These are phyloP conservation scores for Talaromyces piceae DNA, from an alignment of 2,329 filamentous ascomycete genomes.

Conservation along the genomic window DNA sequence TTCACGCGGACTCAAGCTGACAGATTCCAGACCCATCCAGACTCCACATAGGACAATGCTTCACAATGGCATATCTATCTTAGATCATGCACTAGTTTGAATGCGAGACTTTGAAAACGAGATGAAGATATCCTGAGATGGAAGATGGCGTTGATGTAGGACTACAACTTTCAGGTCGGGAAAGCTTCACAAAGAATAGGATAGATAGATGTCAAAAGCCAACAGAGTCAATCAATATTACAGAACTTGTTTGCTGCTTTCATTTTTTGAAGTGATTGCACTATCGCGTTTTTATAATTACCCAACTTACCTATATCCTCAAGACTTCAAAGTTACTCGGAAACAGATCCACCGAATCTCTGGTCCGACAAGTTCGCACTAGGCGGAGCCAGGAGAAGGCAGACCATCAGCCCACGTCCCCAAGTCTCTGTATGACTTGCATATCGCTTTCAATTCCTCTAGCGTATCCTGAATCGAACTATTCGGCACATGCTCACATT, in stretches of 20 bases:
- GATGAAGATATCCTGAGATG: neutral
- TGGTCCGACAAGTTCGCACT: neutral
- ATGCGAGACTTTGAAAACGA: neutral
- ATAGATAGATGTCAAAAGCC: neutral
- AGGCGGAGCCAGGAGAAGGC: neutral
- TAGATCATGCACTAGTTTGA: neutral
- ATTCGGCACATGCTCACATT: slow-evolving; percentile 58
- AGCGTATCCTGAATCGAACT: slow-evolving; percentile 24
- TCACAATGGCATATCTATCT: neutral
- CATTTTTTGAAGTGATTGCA: neutral
- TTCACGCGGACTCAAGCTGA: neutral
- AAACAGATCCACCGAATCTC: neutral
- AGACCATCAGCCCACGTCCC: slow-evolving; percentile 36
- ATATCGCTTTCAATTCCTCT: slow-evolving; percentile 26
- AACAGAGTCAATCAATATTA: neutral
- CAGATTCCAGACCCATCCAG: slow-evolving; percentile 34
- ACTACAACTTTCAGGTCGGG: slow-evolving; percentile 1
- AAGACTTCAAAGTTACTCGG: no score
- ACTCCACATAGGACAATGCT: slow-evolving; percentile 24
- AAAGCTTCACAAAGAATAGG: neutral
- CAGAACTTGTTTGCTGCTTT: neutral
- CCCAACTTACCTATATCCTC: no score
- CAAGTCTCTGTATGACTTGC: slow-evolving; percentile 31
- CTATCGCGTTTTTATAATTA: no score
- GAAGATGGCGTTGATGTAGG: slow-evolving; percentile 2